These are phyloP conservation scores for Carex kokanica DNA, from an alignment of 176 grass and related monocot species.

Conservation along the genomic window DNA sequence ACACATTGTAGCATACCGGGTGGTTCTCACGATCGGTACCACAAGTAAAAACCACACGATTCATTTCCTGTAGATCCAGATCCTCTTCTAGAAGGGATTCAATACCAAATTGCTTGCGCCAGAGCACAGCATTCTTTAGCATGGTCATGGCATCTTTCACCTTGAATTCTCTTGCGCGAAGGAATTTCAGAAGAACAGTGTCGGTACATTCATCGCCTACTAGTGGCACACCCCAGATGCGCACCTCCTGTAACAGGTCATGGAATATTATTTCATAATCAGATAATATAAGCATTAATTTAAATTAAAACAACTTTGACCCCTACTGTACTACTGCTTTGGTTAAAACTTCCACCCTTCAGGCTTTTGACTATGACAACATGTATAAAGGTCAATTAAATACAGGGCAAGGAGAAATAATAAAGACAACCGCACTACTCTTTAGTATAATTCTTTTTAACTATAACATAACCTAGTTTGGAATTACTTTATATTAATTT, in stretches of 20 bases:
- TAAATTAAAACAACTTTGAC: background rate
- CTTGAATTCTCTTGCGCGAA: slow-evolving; percentile 89
- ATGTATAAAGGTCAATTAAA: background rate
- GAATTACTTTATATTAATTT: background rate
- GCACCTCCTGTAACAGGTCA: slow-evolving; percentile 30
- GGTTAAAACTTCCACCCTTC: background rate
- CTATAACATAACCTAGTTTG: background rate
- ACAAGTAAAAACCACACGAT: slow-evolving; percentile 75
- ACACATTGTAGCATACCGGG: slow-evolving; percentile 94
- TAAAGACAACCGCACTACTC: background rate
- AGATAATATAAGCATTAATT: background rate
- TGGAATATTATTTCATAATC: background rate
- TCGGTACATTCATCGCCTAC: slow-evolving; percentile 74
- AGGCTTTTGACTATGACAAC: background rate
- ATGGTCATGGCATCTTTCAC: slow-evolving; percentile 87
- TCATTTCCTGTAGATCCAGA: slow-evolving; percentile 69
- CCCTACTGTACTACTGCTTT: background rate
- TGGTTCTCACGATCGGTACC: slow-evolving; percentile 66
- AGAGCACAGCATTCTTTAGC: slow-evolving; percentile 69
- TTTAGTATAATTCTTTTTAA: background rate
- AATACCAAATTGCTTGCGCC: slow-evolving; percentile 96
- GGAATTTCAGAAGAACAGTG: slow-evolving; percentile 89
- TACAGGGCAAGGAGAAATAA: background rate
- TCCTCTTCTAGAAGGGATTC: slow-evolving; percentile 57
- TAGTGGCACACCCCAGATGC: slow-evolving; percentile 87